These are phyloP conservation scores for Phanerodontia chrysosporium DNA, from an alignment of 768 basidiomycete species.

Conservation along the genomic window DNA sequence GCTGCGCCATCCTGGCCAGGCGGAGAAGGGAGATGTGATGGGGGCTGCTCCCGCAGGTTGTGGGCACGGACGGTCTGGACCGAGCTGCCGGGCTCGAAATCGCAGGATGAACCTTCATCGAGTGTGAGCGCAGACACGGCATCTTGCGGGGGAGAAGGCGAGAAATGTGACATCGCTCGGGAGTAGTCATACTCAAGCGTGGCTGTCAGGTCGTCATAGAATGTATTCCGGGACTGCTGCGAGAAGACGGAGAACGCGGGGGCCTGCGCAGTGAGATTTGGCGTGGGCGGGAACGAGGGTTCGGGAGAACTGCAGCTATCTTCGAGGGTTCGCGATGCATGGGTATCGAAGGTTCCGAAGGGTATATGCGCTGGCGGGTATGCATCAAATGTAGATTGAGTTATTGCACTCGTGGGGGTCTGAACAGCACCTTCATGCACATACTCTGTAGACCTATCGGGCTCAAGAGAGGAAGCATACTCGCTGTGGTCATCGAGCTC, in stretches of 20 bases:
- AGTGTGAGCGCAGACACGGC: neutral
- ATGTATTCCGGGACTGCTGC: neutral
- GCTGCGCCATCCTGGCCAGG: constrained; percentile 9
- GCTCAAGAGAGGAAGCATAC: neutral
- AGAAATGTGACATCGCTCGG: constrained; percentile 18
- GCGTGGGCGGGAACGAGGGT: constrained; percentile 4
- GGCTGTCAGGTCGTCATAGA: constrained; percentile 6
- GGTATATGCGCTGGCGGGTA: neutral
- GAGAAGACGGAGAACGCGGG: constrained; percentile 2
- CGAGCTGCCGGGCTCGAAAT: constrained; percentile 42
- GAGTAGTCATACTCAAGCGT: constrained; percentile 23
- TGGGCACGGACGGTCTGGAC: constrained; percentile 39
- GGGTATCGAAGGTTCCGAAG: constrained; percentile 1
- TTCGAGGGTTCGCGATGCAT: neutral
- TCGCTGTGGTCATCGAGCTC: neutral
- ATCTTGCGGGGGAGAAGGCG: constrained; percentile 7
- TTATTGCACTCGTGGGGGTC: neutral
- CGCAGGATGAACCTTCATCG: constrained; percentile 4
- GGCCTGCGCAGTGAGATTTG: neutral
- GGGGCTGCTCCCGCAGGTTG: constrained; percentile 5
- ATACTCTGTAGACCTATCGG: neutral
- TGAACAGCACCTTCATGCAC: neutral
- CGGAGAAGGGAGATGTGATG: constrained; percentile 5
- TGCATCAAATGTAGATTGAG: neutral
- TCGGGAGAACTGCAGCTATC: constrained; percentile 10